Evolutionary conservation across 169 alveolate species (phyloP).

Genomic region (Eimeria mitis): DNA sequence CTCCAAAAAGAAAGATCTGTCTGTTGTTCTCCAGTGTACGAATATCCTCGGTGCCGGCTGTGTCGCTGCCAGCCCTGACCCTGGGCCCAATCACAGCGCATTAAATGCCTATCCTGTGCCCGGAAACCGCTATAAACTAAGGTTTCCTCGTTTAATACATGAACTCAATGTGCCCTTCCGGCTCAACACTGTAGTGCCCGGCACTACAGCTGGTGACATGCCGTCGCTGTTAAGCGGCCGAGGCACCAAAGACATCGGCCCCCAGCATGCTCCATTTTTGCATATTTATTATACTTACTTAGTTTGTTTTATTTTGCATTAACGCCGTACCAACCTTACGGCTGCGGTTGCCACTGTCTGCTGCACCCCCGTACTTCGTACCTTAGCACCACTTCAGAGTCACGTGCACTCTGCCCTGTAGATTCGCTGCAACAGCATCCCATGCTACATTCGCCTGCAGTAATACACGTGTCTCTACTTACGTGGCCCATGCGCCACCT

Average conservation of each 20-base stretch:
- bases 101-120: no score
- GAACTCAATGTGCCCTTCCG: no score
- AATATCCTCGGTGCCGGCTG: no score
- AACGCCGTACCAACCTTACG: not conserved
- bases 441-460: not conserved
- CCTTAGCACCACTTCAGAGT: not conserved
- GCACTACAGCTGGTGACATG: no score
- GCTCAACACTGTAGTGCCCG: no score
- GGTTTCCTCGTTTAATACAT: no score
- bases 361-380: not conserved
- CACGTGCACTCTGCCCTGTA: not conserved
- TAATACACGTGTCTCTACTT: not conserved
- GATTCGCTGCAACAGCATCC: not conserved
- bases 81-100: no score
- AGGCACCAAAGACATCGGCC: constrained; percentile 48
- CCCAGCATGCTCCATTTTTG: not conserved
- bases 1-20: no score
- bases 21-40: no score
- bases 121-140: no score
- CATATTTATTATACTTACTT: not conserved
- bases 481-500: not conserved
- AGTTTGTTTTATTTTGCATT: not conserved
- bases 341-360: not conserved
- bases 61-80: no score
- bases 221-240: constrained; percentile 24